A percentile compares a stretch with the other conserved stretches of the same genome.
phyloP scores from a whole-genome alignment of 176 grass and related monocot genomes.

The Oryza australiensis region DNA sequence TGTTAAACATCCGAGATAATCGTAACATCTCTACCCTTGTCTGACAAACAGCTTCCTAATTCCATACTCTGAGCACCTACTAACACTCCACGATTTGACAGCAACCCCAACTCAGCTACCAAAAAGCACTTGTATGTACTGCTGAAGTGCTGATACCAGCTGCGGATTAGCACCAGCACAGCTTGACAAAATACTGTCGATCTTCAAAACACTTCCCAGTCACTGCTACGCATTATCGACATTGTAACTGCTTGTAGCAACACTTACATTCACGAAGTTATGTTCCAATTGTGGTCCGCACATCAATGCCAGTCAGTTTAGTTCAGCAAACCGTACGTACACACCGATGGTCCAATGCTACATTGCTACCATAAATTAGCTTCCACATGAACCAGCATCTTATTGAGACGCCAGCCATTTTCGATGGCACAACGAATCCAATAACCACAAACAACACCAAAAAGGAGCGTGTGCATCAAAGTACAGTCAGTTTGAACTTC shows the following conservation, averaged over 20 bases:
- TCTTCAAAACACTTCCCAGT: conserved; percentile 9
- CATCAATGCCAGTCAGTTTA: not conserved
- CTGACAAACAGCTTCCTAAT: not conserved
- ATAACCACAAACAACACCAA: not conserved
- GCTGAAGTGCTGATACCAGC: not conserved
- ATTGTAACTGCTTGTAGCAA: not conserved
- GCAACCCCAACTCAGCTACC: conserved; percentile 1
- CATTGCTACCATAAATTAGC: not conserved
- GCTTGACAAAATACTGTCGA: not conserved
- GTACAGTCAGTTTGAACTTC: conserved; percentile 2
- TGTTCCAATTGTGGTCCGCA: not conserved
- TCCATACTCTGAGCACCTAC: not conserved
- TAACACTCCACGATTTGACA: not conserved
- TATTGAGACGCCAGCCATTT: not conserved
- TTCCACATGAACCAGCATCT: not conserved
- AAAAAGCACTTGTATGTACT: not conserved
- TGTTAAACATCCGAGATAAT: not conserved
- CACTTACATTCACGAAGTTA: not conserved
- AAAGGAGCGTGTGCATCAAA: not conserved
- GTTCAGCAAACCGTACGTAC: not conserved
- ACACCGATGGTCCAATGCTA: not conserved
- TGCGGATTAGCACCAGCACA: not conserved
- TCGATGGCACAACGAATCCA: not conserved
- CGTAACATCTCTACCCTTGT: not conserved
- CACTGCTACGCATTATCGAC: not conserved